Evolutionary conservation across 768 basidiomycete species (phyloP).

Genomic region (Daedaleopsis nitida): DNA sequence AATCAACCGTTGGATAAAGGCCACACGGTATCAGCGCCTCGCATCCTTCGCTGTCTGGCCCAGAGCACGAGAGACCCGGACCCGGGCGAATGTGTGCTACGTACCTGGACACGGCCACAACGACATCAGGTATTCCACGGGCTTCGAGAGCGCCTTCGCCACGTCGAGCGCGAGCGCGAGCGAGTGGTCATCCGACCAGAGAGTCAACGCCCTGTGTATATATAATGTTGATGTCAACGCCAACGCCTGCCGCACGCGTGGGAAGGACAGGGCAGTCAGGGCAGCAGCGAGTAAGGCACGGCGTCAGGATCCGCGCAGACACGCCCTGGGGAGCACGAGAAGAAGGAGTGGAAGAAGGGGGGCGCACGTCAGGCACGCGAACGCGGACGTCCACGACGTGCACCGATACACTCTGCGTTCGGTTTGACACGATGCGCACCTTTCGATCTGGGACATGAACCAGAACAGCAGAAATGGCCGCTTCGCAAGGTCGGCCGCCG

Average conservation of each 20-base stretch:
- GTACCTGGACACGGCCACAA: slow-evolving; percentile 69
- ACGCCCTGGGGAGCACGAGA: neutral
- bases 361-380: neutral
- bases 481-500: slow-evolving; percentile 47
- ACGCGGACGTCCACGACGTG: neutral
- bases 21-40: neutral
- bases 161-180: slow-evolving; percentile 63
- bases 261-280: slow-evolving; percentile 6
- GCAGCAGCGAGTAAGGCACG: neutral
- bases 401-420: neutral
- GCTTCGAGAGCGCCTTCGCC: slow-evolving; percentile 58
- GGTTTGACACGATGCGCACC: slow-evolving; percentile 34
- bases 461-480: slow-evolving; percentile 73
- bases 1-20: slow-evolving; percentile 10
- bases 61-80: too few species aligned
- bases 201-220: slow-evolving; percentile 46
- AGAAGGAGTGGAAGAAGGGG: neutral
- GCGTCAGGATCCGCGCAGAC: neutral
- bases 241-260: slow-evolving; percentile 10
- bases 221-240: neutral
- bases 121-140: slow-evolving; percentile 60
- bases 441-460: slow-evolving; percentile 73
- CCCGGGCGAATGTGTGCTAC: slow-evolving; percentile 13
- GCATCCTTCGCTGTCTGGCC: neutral
- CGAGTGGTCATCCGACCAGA: slow-evolving; percentile 64